A percentile compares a stretch with the other conserved stretches of the same genome.
Conservation (phyloP, 345 rosid genomes). For the Arabidopsis arenosa region DNA sequence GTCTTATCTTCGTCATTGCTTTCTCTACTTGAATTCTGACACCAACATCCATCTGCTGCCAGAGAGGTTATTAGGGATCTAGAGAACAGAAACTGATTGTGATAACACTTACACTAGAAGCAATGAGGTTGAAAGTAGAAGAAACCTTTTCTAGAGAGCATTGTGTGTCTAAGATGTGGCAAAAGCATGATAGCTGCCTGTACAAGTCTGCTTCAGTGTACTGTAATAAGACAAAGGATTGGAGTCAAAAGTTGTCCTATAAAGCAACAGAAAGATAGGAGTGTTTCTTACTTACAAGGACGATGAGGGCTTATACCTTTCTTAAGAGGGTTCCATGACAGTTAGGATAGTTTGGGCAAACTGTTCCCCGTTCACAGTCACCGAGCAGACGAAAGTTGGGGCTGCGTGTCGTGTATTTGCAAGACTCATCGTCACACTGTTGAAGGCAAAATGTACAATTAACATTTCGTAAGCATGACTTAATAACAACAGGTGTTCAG, state of each 20-base stretch:
- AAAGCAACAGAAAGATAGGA: not conserved
- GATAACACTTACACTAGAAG: not conserved
- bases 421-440: slow-evolving; percentile 89
- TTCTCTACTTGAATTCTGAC: not conserved
- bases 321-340: slow-evolving; percentile 71
- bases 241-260: not conserved
- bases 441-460: slow-evolving; percentile 10
- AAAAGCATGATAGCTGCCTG: slow-evolving; percentile 45
- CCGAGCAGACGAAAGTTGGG: slow-evolving; percentile 45
- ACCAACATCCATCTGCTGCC: not conserved
- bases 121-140: not conserved
- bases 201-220: not conserved
- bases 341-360: slow-evolving; percentile 83
- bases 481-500: not conserved
- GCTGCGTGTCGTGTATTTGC: slow-evolving; percentile 59
- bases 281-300: not conserved
- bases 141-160: slow-evolving; percentile 68
- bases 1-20: not conserved
- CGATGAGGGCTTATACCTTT: slow-evolving; percentile 52
- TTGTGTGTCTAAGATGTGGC: slow-evolving; percentile 66
- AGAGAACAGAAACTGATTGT: no score
- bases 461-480: not conserved
- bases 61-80: not conserved
- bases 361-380: slow-evolving; percentile 75
- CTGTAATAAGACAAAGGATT: not conserved